Percentiles rank a stretch among this genome's conserved stretches.
Conservation (phyloP, 2,329 filamentous ascomycete species). For the Diaporthe sp. region DNA sequence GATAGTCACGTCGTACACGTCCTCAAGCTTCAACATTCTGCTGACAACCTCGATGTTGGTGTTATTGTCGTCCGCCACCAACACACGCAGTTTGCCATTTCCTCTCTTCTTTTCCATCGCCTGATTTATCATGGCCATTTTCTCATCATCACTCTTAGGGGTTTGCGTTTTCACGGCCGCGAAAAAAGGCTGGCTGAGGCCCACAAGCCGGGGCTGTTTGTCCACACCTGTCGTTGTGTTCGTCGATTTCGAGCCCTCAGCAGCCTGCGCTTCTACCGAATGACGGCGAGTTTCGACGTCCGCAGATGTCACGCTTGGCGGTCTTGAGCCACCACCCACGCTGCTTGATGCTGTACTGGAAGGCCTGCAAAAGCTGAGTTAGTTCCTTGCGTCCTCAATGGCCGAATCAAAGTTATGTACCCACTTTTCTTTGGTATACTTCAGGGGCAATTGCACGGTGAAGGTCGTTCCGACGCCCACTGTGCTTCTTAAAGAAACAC, state of each 20-base stretch:
- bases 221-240: constrained; percentile 65
- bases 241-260: constrained; percentile 44
- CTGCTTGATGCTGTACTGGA: constrained; percentile 67
- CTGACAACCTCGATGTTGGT: constrained; percentile 69
- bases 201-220: constrained; percentile 81
- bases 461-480: constrained; percentile 83
- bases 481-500: constrained; percentile 76
- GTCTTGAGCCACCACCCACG: constrained; percentile 56
- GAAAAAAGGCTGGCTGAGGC: constrained; percentile 87
- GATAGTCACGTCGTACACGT: constrained; percentile 88
- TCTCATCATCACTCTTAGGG: constrained; percentile 61
- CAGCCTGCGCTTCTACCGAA: constrained; percentile 40
- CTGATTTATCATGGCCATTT: constrained; percentile 72
- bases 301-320: constrained; percentile 56
- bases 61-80: constrained; percentile 81
- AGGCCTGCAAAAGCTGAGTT: constrained; percentile 46
- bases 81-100: constrained; percentile 75
- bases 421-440: constrained; percentile 76
- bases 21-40: constrained; percentile 78
- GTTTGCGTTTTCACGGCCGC: constrained; percentile 52
- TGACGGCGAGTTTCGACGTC: constrained; percentile 49
- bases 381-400: not conserved
- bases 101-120: constrained; percentile 71
- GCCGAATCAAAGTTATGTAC: constrained; percentile 39
- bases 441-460: constrained; percentile 83